Evolutionary conservation across 768 basidiomycete species (phyloP).

Genomic region (Wakefieldia striispora): DNA sequence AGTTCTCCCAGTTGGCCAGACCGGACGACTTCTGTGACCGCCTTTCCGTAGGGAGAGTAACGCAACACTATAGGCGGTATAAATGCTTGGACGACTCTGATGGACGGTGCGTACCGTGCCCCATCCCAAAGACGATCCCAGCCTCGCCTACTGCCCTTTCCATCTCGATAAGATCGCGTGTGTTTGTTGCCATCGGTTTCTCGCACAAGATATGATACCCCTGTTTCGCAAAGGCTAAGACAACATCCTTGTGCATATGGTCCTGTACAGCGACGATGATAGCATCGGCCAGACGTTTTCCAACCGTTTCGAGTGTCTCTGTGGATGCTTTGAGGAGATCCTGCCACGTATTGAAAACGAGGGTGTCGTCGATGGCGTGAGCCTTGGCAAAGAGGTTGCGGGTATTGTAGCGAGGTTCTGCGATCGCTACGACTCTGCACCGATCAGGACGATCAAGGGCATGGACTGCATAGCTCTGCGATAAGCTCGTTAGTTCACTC

Average conservation of each 20-base stretch:
- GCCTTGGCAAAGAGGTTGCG: conserved; percentile 52
- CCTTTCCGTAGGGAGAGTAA: conserved; percentile 81
- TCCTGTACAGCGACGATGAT: conserved; percentile 82
- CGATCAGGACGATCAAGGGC: conserved; percentile 55
- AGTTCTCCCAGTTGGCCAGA: conserved; percentile 74
- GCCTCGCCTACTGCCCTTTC: conserved; percentile 67
- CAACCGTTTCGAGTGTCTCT: conserved; percentile 59
- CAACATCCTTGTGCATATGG: conserved; percentile 70
- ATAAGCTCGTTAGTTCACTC: not conserved
- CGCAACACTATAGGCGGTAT: conserved; percentile 58
- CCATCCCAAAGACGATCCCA: conserved; percentile 79
- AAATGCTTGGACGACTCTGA: not conserved
- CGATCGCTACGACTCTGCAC: conserved; percentile 82
- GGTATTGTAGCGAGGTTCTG: conserved; percentile 75
- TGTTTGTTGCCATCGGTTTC: conserved; percentile 84
- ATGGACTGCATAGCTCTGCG: conserved; percentile 62
- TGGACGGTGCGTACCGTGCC: conserved; percentile 59
- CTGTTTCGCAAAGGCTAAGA: conserved; percentile 70
- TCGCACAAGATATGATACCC: conserved; percentile 91
- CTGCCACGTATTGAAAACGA: conserved; percentile 70
- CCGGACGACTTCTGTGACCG: conserved; percentile 64
- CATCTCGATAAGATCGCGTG: conserved; percentile 74
- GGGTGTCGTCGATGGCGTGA: conserved; percentile 62
- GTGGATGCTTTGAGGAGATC: conserved; percentile 68
- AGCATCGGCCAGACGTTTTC: conserved; percentile 77